Evolutionary conservation across 331 rosid species (phyloP), one percentile per base, ranked within the genome.

Genomic region (Saraca asoca): DNA sequence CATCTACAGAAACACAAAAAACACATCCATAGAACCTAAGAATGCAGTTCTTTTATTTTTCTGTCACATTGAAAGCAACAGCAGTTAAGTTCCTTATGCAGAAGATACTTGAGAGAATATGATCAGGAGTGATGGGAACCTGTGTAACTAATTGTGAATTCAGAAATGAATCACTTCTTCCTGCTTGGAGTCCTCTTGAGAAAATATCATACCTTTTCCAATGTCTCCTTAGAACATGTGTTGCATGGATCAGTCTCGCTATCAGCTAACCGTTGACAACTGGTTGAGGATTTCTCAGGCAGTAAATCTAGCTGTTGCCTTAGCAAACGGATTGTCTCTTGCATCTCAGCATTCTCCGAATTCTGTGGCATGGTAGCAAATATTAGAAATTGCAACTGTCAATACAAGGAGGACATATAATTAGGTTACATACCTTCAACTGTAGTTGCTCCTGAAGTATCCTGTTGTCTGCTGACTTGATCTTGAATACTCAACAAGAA

Each of bases 381-480:
- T 17, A 79, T 75, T 15, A 62, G 67, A 33, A 46, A 43, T 24
- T 34, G 14, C 60, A 58, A 59, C 61, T 72, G 24, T 20, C 52
- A 19, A 48, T 15, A 63, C 45, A 78, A 38, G 50, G 16, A 61
- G 43, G 70, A 34, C 51, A 20, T n/a, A 53, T 34, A 78, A 29
- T 34, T 16, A 41, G 16, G 33, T 41, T 56, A 71, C 37, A 56
- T 81, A 90, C 97, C 97, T 84, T 91, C 68, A 65, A 67, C 71
- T 85, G 89, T 31, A 91, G 89, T 62, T 88, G 93, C 75, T 91
- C 95, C 75, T 88, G 93, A 62, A 91, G 91, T 84, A 91, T 82
- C 79, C 95, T 85, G 77, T 91, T 88, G 79, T 91, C 95, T 18
- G 95, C 97, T 65, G 93, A 77, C 77, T 88, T 88, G 71, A 91